Evolutionary conservation across 2,329 filamentous ascomycete genomes (phyloP), one percentile per base, ranked within the genome.

Genomic region (Chalara sp.): DNA sequence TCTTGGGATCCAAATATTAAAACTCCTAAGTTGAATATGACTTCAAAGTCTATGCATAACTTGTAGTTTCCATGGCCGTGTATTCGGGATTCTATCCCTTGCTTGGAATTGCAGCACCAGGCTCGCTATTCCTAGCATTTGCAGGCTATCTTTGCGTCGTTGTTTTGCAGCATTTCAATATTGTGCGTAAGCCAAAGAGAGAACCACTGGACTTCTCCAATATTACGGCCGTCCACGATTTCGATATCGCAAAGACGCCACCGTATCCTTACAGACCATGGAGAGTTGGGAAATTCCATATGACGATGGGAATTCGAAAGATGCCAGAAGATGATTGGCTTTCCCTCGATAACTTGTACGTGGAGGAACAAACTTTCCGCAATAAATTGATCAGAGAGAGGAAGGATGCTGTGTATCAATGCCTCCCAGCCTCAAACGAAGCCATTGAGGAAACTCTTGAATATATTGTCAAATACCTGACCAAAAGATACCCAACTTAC

Each of bases 401-500:
- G 48, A 67, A 64, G 37, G 49, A 62, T 4, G 67, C 71, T 31
- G 73, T 75, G 13, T 56, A 76, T 6, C 69, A 72, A 52, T 69
- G 68, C 30, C 64, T 70, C 11, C 70, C 68, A 0, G 70, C 70
- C 45, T 70, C 68, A 5, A 61, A 70, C 46, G 64, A 66, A 3
- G 70, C 72, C 4, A 76, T 74, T 53, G 64, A 68, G 39, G 74
- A 78, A 60, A 62, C 72, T 6, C 54, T 76, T 55, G 65, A 71
- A 12, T 69, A 71, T 50, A 70, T 78, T 4, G 68, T 71, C 4
- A 60, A 63, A 3, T 76, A 73, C 46, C 63, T 78, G 10, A 68
- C 66, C 28, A 56, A 65, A 11, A 62, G 66, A 28, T 75, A 72
- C 53, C 70, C 72, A 0, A 56, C 62, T 8, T 66, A 67, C 52